Evolutionary conservation across 2,329 filamentous ascomycete species (phyloP), one percentile per base, ranked within the genome.

Genomic region (Cordyceps sp.): DNA sequence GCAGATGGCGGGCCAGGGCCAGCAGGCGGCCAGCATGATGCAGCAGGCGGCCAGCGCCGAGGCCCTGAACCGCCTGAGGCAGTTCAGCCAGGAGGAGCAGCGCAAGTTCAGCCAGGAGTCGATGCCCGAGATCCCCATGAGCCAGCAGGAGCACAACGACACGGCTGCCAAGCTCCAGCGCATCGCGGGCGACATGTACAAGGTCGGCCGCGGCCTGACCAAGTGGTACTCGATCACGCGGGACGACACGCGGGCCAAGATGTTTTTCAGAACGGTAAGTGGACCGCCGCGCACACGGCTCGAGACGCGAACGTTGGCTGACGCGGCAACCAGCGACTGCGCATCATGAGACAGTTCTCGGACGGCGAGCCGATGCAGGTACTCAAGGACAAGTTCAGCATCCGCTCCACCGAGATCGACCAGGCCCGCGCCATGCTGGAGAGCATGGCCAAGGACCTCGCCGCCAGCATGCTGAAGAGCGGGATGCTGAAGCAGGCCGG

Each of bases 201-300:
- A 60, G 39, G 48, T 69, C 15, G 57, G 57, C 14, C 58, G 55
- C 34, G 50, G 52, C 1, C 43, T 71, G 4, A 51, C 47, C 19
- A 58, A 50, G 16, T 70, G 65, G 65, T 71, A 64, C 37, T 42
- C 46, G 4, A 42, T 60, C 15, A 63, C 61, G 1, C 54, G 51
- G 13, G 65, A 72, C 35, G 66, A 72, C 33, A 43, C 40, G 10
- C 58, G 65, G 24, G 61, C 64, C 5, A 61, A 53, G 39, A 55
- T 59, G 50, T 71, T 68, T 39, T 68, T 70, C 52, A 59, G 58
- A 42, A 57, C 55, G 38, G 66, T 70, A 53, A 56, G 65, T 58
- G 10, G 10, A 4, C n/a, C 7, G 12, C 21, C 21, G 21, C 21
- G n/a, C n/a, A n/a, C n/a, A n/a, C n/a, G n/a, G n/a, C n/a, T n/a